Evolutionary conservation across 768 basidiomycete genomes (phyloP).

Genomic region (Pulveroboletus ravenelii): DNA sequence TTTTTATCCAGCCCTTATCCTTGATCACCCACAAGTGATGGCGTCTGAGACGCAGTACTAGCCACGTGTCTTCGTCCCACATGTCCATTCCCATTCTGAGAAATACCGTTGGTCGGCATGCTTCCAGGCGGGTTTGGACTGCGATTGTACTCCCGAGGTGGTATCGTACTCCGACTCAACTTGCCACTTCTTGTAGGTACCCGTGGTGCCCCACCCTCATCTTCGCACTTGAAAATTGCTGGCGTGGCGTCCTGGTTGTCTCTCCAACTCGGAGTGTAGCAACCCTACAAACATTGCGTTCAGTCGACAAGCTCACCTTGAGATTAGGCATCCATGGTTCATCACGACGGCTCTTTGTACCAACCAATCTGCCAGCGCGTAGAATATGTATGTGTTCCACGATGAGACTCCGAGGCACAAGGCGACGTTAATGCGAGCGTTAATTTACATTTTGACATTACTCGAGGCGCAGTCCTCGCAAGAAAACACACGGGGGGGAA

Average conservation of each 20-base stretch:
- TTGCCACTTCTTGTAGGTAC: conserved; percentile 33
- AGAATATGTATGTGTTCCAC: no score
- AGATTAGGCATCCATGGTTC: neutral
- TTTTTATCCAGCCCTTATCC: conserved; percentile 31
- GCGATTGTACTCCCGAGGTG: conserved; percentile 55
- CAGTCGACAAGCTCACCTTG: neutral
- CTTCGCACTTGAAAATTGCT: conserved; percentile 84
- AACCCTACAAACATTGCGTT: neutral
- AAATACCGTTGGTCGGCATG: conserved; percentile 32
- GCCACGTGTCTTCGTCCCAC: conserved; percentile 52
- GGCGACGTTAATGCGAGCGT: no score
- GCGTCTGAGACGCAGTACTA: conserved; percentile 56
- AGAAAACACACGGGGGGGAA: no score
- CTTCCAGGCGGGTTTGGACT: conserved; percentile 53
- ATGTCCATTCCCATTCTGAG: conserved; percentile 29
- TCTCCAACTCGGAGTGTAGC: no score
- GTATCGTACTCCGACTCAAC: conserved; percentile 53
- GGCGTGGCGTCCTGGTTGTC: conserved; percentile 52
- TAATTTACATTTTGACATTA: no score
- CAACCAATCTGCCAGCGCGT: no score
- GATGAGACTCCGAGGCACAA: no score
- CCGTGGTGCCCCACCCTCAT: conserved; percentile 72
- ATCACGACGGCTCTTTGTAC: no score
- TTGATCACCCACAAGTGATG: conserved; percentile 41
- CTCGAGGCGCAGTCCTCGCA: no score